Percentiles rank a stretch among this genome's conserved stretches.
Conservation (phyloP, 2,329 filamentous ascomycete species). For the Plenodomus lindquistii region DNA sequence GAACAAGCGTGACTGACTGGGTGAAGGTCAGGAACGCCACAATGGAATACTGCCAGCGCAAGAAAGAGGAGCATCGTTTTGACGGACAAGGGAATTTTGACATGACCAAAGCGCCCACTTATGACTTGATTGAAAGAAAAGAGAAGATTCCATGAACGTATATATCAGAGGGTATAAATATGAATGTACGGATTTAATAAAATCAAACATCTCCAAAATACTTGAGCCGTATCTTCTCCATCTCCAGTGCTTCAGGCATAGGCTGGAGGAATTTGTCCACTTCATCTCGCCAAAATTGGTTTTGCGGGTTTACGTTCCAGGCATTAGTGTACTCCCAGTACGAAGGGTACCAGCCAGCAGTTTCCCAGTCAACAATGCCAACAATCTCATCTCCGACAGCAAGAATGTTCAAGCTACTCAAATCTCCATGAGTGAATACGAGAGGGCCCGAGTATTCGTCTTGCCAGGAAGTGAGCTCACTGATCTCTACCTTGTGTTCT, state of each 20-base stretch:
- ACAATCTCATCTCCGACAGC: constrained; percentile 47
- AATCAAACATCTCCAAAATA: constrained; percentile 11
- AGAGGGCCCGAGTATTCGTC: constrained; percentile 38
- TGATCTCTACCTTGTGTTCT: constrained; percentile 11
- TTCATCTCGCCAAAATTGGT: constrained; percentile 35
- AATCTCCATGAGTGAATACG: constrained; percentile 57
- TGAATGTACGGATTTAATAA: background rate
- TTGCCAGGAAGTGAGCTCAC: constrained; percentile 10
- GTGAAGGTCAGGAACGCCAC: constrained; percentile 39
- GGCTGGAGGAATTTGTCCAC: constrained; percentile 14
- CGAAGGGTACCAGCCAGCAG: constrained; percentile 53
- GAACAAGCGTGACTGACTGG: constrained; percentile 26
- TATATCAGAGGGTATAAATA: background rate
- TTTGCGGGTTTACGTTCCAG: constrained; percentile 18
- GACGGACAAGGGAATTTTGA: constrained; percentile 42
- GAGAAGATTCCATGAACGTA: constrained; percentile 5
- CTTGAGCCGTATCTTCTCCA: constrained; percentile 47
- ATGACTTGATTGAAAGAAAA: constrained; percentile 32
- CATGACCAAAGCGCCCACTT: constrained; percentile 39
- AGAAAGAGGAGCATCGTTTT: constrained; percentile 48
- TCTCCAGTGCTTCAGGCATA: constrained; percentile 45
- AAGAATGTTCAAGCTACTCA: constrained; percentile 53
- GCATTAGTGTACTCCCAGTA: constrained; percentile 53
- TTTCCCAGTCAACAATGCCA: constrained; percentile 55
- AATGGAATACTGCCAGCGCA: constrained; percentile 48